Evolutionary conservation across 805 yeast species (phyloP).

Genomic region (Barnettozyma salicaria): DNA sequence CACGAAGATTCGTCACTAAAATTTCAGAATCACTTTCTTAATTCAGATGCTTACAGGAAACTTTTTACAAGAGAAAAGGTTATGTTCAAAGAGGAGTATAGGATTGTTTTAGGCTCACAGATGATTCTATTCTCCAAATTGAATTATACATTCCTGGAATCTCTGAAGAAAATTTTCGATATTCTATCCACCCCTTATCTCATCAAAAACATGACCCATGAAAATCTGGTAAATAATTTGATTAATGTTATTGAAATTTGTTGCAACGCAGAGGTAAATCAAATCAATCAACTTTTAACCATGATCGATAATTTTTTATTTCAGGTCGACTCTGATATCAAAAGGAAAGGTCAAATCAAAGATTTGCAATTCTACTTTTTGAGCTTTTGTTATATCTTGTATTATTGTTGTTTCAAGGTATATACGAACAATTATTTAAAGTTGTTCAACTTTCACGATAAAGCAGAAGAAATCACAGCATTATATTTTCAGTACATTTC

Average conservation of each 20-base stretch:
- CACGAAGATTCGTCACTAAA: no score
- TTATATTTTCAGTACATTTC: conserved; percentile 17
- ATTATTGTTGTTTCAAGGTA: conserved; percentile 12
- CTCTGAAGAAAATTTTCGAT: conserved; percentile 11
- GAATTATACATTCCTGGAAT: conserved; percentile 10
- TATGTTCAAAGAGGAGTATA: conserved; percentile 8
- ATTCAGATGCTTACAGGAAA: conserved; percentile 14
- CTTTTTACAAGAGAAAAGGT: conserved; percentile 8
- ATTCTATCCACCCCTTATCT: conserved; percentile 4
- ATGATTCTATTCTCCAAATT: conserved; percentile 14
- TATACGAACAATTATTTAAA: conserved; percentile 13
- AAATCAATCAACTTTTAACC: conserved; percentile 14
- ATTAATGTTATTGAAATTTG: conserved; percentile 15
- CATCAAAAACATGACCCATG: conserved; percentile 3
- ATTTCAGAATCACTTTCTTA: conserved; percentile 6
- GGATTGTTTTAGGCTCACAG: conserved; percentile 11
- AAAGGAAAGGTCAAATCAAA: conserved; percentile 16
- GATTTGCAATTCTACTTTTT: conserved; percentile 19
- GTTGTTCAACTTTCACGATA: conserved; percentile 15
- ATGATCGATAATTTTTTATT: conserved; percentile 19
- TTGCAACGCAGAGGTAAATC: conserved; percentile 7
- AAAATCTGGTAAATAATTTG: conserved; percentile 8
- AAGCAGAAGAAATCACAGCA: conserved; percentile 8
- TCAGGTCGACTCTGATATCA: conserved; percentile 17
- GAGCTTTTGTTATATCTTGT: conserved; percentile 17